phyloP scores from a whole-genome alignment of 2,329 filamentous ascomycete genomes.

The Teratosphaeria nubilosa region DNA sequence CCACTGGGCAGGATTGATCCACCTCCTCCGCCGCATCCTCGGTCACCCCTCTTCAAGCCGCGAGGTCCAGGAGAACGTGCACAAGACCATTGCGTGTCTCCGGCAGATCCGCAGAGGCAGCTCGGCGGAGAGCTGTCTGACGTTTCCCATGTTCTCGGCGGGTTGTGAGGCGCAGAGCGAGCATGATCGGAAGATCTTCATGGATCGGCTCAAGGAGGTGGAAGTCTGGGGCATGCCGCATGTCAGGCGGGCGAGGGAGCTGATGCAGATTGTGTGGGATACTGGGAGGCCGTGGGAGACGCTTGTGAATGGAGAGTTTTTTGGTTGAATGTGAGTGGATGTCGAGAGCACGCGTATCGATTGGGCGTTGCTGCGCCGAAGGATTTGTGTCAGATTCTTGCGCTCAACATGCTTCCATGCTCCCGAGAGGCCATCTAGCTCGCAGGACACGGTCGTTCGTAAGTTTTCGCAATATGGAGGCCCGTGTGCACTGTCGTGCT shows the following conservation, averaged over 20 bases:
- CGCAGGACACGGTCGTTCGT: background rate
- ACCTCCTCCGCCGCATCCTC: slow-evolving; percentile 64
- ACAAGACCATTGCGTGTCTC: slow-evolving; percentile 53
- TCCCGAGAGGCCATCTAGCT: background rate
- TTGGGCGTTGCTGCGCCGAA: background rate
- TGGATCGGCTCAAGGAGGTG: slow-evolving; percentile 55
- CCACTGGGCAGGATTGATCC: slow-evolving; percentile 67
- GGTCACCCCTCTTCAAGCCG: slow-evolving; percentile 47
- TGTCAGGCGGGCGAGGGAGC: slow-evolving; percentile 48
- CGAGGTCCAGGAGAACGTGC: slow-evolving; percentile 54
- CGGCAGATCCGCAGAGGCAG: slow-evolving; percentile 54
- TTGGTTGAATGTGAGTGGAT: slow-evolving; percentile 38
- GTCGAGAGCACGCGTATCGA: background rate
- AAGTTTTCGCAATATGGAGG: too few relatives aligned
- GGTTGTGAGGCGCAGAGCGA: slow-evolving; percentile 59
- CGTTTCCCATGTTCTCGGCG: slow-evolving; percentile 77
- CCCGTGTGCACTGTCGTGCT: too few relatives aligned
- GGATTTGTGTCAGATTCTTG: background rate
- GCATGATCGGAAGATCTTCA: slow-evolving; percentile 48
- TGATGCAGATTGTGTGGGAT: slow-evolving; percentile 63
- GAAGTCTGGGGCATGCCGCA: slow-evolving; percentile 70
- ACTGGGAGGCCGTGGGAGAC: slow-evolving; percentile 60
- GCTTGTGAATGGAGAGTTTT: slow-evolving; percentile 56
- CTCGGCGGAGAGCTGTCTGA: slow-evolving; percentile 61
- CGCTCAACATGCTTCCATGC: background rate